phyloP scores from a whole-genome alignment of 176 grass and related monocot species.

The Avena insularis region DNA sequence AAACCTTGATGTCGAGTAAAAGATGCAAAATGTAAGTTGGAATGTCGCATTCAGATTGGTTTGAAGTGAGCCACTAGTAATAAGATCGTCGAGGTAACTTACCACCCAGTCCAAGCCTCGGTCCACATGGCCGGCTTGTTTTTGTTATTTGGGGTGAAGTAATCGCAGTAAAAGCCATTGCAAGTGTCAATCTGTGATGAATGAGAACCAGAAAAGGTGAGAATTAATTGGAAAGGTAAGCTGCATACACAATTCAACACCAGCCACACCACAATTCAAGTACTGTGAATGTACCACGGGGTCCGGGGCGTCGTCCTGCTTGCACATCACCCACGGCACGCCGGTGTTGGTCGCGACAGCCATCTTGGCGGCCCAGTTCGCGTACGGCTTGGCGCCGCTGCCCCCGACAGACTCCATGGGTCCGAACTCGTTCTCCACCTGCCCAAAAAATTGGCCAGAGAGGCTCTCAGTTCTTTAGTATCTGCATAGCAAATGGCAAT shows the following conservation, averaged over 20 bases:
- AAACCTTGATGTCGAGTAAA: constrained; percentile 55
- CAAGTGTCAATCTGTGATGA: constrained; percentile 85
- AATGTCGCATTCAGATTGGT: not conserved
- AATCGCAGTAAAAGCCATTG: constrained; percentile 95
- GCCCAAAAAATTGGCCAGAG: not conserved
- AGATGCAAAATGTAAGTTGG: not conserved
- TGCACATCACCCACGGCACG: constrained; percentile 99
- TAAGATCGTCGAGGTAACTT: constrained; percentile 33
- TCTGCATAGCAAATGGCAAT: constrained; percentile 15
- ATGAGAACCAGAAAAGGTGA: not conserved
- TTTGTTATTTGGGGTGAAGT: constrained; percentile 73
- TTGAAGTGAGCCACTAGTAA: not conserved
- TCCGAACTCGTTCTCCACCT: constrained; percentile 96
- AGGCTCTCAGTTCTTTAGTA: not conserved
- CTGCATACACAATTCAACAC: not conserved
- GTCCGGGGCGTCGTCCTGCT: constrained; percentile 94
- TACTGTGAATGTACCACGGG: constrained; percentile 58
- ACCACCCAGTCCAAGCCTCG: constrained; percentile 96
- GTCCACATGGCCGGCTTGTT: constrained; percentile 94
- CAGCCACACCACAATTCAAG: constrained; percentile 3
- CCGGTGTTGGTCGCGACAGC: constrained; percentile 81
- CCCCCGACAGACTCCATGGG: constrained; percentile 75
- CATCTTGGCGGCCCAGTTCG: constrained; percentile 90
- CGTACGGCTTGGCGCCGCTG: constrained; percentile 60
- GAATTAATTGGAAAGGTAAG: not conserved